phyloP scores from a whole-genome alignment of 208 protist species.

The Vickermania spadyakhi region DNA sequence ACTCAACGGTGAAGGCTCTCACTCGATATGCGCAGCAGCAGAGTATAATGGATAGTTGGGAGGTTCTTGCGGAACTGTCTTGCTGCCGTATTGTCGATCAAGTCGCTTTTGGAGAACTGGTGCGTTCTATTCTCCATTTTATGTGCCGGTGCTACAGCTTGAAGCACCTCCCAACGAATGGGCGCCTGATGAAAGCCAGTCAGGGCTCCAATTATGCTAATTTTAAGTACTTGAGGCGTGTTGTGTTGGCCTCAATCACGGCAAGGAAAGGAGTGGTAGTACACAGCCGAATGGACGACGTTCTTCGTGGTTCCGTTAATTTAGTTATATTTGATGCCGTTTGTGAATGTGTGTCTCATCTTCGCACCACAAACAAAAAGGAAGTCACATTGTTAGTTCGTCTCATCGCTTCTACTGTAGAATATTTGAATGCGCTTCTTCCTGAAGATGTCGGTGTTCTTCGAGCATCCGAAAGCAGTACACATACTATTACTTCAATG shows the following conservation, averaged over 20 bases:
- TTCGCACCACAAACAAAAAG: constrained; percentile 36
- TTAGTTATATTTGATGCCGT: constrained; percentile 83
- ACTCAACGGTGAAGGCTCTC: constrained; percentile 43
- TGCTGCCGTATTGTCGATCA: constrained; percentile 61
- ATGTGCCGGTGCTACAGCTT: constrained; percentile 64
- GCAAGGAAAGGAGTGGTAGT: constrained; percentile 60
- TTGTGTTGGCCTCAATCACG: constrained; percentile 50
- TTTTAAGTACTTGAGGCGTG: constrained; percentile 31
- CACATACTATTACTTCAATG: constrained; percentile 50
- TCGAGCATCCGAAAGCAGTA: constrained; percentile 64
- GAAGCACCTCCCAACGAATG: constrained; percentile 75
- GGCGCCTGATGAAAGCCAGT: constrained; percentile 35
- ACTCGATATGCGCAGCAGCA: constrained; percentile 46
- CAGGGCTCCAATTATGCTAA: constrained; percentile 7
- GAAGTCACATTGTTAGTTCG: constrained; percentile 48
- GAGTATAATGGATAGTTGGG: constrained; percentile 45
- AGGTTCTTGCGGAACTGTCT: constrained; percentile 65
- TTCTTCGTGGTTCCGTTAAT: constrained; percentile 73
- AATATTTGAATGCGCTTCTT: constrained; percentile 48
- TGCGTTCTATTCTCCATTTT: constrained; percentile 40
- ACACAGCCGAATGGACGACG: constrained; percentile 70
- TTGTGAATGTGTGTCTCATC: constrained; percentile 60
- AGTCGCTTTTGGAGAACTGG: constrained; percentile 54
- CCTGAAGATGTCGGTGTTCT: constrained; percentile 57
- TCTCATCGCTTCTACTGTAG: constrained; percentile 64